Conservation (phyloP, 2,329 filamentous ascomycete genomes). For the Didymella keratinophila region DNA sequence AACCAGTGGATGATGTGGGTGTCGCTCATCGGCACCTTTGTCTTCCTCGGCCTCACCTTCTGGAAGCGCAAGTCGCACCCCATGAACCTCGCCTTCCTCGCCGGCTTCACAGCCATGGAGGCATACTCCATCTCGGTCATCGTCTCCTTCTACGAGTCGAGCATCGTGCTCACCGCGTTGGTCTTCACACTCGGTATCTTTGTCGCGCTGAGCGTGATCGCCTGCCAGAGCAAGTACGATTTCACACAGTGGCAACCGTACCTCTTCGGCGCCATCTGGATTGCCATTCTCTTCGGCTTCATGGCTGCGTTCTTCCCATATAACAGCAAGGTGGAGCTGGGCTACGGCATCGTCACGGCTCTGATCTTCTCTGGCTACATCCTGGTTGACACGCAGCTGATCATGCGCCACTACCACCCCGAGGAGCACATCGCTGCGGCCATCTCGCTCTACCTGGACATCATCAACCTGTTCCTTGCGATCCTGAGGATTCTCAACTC, state of each 20-base stretch:
- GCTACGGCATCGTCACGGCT: constrained; percentile 82
- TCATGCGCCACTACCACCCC: constrained; percentile 95
- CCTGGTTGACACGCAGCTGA: constrained; percentile 92
- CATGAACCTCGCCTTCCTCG: constrained; percentile 90
- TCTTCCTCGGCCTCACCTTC: constrained; percentile 50
- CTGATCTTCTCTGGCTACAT: constrained; percentile 95
- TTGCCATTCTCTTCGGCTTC: constrained; percentile 89
- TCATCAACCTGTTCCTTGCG: constrained; percentile 95
- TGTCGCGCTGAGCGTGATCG: constrained; percentile 75
- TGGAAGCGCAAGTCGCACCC: constrained; percentile 73
- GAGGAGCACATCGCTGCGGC: constrained; percentile 97
- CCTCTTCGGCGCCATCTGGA: constrained; percentile 89
- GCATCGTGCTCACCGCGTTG: constrained; percentile 88
- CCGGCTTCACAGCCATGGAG: constrained; percentile 87
- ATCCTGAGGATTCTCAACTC: constrained; percentile 97
- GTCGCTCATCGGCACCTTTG: constrained; percentile 65
- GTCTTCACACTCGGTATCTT: constrained; percentile 79
- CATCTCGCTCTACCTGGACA: constrained; percentile 93
- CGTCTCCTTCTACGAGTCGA: constrained; percentile 85
- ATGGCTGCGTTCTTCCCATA: constrained; percentile 89
- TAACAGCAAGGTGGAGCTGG: constrained; percentile 80
- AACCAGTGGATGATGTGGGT: constrained; percentile 86
- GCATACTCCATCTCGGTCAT: constrained; percentile 94
- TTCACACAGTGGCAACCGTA: constrained; percentile 98
- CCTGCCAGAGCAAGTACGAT: constrained; percentile 97